phyloP scores from a whole-genome alignment of 2,329 filamentous ascomycete genomes.

The Alternaria infectoria region DNA sequence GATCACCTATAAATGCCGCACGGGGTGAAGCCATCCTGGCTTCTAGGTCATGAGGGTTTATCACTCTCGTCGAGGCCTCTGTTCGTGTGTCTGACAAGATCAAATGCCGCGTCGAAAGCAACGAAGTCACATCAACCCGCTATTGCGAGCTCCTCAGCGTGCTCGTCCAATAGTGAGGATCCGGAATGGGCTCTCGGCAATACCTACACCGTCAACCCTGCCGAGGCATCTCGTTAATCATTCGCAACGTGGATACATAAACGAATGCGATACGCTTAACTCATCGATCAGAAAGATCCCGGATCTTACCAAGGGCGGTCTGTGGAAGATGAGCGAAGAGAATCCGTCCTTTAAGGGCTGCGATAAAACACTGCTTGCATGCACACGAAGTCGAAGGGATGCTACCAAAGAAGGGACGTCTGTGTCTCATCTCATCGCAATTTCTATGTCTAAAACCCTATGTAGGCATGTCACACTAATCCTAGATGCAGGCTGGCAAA shows the following conservation, averaged over 20 bases:
- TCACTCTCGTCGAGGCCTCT: slow-evolving; percentile 27
- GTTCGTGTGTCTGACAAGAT: slow-evolving; percentile 8
- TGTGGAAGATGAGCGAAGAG: background rate
- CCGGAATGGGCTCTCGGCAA: background rate
- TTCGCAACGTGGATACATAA: background rate
- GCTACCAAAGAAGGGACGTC: background rate
- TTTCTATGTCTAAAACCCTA: background rate
- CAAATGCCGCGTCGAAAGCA: background rate
- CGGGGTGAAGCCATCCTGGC: background rate
- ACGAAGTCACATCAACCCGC: background rate
- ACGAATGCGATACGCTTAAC: background rate
- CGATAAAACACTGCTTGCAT: slow-evolving; percentile 13
- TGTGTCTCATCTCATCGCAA: background rate
- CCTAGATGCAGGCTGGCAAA: slow-evolving; percentile 11
- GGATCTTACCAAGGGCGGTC: background rate
- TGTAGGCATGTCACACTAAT: background rate
- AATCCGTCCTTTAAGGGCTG: background rate
- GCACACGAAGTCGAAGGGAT: slow-evolving; percentile 1
- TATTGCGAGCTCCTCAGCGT: background rate
- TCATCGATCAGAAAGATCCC: background rate
- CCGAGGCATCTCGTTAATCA: background rate
- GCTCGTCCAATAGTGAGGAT: background rate
- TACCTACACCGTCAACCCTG: background rate
- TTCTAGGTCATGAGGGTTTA: slow-evolving; percentile 5
- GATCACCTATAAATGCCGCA: background rate